phyloP scores from a whole-genome alignment of 495 filamentous ascomycete genomes.

The Copromyces sp. region DNA sequence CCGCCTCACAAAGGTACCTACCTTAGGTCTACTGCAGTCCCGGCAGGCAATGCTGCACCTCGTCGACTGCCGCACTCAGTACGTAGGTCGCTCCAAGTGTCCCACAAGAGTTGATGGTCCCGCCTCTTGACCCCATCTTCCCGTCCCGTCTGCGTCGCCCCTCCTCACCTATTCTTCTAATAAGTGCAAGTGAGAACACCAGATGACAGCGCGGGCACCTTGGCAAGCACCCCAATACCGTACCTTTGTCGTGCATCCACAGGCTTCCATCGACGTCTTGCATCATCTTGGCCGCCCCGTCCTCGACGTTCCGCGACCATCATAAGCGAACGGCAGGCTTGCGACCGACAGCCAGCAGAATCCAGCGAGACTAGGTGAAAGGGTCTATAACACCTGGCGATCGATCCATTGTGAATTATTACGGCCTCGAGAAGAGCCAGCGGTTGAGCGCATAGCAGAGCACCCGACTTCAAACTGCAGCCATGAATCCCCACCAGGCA shows the following conservation, averaged over 20 bases:
- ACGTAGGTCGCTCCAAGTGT: neutral
- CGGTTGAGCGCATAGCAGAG: neutral
- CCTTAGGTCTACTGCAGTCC: neutral
- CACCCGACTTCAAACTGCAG: slow-evolving; percentile 15
- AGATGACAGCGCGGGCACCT: neutral
- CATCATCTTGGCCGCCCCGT: neutral
- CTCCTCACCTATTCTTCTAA: neutral
- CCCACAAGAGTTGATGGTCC: neutral
- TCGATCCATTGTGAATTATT: neutral
- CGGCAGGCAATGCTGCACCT: neutral
- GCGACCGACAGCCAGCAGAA: neutral
- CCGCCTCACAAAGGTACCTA: neutral
- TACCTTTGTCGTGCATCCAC: neutral
- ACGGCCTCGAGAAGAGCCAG: neutral
- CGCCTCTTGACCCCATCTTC: neutral
- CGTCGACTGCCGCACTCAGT: neutral
- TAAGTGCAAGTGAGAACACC: neutral
- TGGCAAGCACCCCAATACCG: neutral
- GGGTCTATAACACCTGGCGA: neutral
- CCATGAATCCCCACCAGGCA: slow-evolving; percentile 91
- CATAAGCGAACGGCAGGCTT: neutral
- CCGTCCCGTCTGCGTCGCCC: neutral
- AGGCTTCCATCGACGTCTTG: neutral
- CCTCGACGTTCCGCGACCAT: neutral
- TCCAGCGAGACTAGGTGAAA: neutral